Percentiles rank a stretch among this genome's conserved stretches.
These are phyloP conservation scores for Asterochloris erici DNA, from an alignment of 139 green algal species.

Conservation along the genomic window DNA sequence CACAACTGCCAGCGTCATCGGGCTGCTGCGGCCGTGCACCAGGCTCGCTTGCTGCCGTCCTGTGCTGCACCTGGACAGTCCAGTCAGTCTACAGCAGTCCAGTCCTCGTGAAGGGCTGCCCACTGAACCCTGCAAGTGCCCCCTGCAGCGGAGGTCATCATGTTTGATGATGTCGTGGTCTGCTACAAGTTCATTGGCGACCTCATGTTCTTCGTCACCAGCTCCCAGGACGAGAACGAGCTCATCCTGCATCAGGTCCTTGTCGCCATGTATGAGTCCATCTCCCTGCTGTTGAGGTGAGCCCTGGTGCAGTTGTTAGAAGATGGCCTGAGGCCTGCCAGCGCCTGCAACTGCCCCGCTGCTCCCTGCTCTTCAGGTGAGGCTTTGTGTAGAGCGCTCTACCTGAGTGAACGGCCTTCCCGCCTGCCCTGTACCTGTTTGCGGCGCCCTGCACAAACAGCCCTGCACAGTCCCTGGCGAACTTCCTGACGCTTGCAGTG, in stretches of 20 bases:
- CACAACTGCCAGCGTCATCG: too few relatives aligned
- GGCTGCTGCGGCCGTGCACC: too few relatives aligned
- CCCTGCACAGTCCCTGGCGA: too few relatives aligned
- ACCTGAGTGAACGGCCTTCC: too few relatives aligned
- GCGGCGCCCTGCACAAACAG: too few relatives aligned
- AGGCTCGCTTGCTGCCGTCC: not conserved
- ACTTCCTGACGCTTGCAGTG: too few relatives aligned
- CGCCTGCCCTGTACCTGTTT: too few relatives aligned
- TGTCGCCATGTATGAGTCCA: conserved; percentile 82
- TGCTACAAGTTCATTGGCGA: conserved; percentile 96
- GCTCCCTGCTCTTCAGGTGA: too few relatives aligned
- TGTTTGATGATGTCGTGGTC: conserved; percentile 94
- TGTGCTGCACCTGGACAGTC: not conserved
- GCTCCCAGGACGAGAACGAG: conserved; percentile 93
- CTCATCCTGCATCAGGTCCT: conserved; percentile 89
- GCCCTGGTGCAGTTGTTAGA: not conserved
- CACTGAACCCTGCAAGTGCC: not conserved
- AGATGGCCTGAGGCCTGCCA: too few relatives aligned
- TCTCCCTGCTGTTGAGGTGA: conserved; percentile 73
- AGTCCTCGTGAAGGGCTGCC: not conserved
- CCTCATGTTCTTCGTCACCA: conserved; percentile 97
- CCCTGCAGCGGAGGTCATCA: conserved; percentile 89
- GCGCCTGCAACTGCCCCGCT: too few relatives aligned
- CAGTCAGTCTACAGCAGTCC: not conserved
- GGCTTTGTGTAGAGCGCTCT: too few relatives aligned